Conservation (phyloP, 257 asterid genomes). For the Lycium ferocissimum region DNA sequence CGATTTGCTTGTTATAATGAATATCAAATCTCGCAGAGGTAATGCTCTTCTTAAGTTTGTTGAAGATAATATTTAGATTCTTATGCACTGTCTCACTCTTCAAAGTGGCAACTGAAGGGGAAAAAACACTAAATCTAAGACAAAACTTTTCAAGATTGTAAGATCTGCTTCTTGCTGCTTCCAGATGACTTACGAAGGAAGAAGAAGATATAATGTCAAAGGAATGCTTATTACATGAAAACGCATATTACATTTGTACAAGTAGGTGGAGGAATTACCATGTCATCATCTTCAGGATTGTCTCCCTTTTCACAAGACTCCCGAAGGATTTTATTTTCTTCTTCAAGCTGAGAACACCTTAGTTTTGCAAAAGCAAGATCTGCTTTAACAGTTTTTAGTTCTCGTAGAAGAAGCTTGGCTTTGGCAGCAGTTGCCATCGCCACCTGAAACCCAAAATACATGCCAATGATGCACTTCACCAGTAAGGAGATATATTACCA, state of each 20-base stretch:
- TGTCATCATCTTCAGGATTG: constrained; percentile 85
- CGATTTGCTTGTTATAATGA: too few relatives aligned
- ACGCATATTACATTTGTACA: neutral
- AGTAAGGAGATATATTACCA: constrained; percentile 31
- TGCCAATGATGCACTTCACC: constrained; percentile 40
- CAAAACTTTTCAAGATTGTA: neutral
- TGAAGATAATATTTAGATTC: neutral
- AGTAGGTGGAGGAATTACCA: constrained; percentile 49
- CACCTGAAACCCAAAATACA: constrained; percentile 57
- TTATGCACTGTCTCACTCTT: neutral
- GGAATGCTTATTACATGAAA: neutral
- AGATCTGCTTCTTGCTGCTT: neutral
- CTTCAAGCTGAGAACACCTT: constrained; percentile 87
- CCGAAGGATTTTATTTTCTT: constrained; percentile 81
- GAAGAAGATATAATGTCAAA: neutral
- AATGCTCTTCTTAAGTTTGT: neutral
- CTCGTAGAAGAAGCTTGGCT: constrained; percentile 87
- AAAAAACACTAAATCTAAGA: neutral
- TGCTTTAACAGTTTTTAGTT: constrained; percentile 86
- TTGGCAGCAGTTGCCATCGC: constrained; percentile 99
- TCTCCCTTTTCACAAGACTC: constrained; percentile 80
- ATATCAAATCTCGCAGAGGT: too few relatives aligned
- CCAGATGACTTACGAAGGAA: neutral
- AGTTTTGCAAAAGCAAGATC: constrained; percentile 81
- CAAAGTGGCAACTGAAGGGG: neutral